Base-by-base conservation (phyloP, 805 yeast species). In the Ogataea kodamae region DNA sequence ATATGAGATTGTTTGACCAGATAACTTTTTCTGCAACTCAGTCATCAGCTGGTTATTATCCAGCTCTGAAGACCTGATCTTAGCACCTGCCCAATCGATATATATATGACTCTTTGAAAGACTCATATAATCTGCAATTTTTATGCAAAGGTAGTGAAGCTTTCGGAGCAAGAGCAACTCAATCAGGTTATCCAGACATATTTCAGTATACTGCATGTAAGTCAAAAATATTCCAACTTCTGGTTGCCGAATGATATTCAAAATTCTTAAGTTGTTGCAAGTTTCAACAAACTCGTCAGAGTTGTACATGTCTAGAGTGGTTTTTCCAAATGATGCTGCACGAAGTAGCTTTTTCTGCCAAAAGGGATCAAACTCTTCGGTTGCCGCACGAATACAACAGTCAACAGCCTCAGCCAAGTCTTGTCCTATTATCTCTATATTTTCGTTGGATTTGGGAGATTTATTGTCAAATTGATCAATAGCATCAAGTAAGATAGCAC, bases 281-380 rank as follows among this genome's bases (percentile, higher is more conserved):
- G 76, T 72, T n/a, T 67, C 65, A 3, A 86, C 73, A 48, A 81
- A 86, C 28, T 66, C 61, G 37, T 74, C 74, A 3, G 88, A 66
- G 50, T 78, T 79, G 47, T 69, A 74, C 3, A 66, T 51, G 6
- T 71, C 74, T 26, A 70, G 56, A 31, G 74, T 66, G 0, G 84
- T 69, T 48, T 90, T 92, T 1, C 97, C 98, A 60, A 89, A 85
- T 0, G 84, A 67, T 0, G 89, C 95, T 2, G 96, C 95, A 33
- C 76, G 70, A 22, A 92, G 59, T 7, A 90, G 61, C 31, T 73
- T 74, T 54, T 87, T 88, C 49, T 92, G 98, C 81, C 89, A 74
- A 33, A 67, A 64, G 0, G 83, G 72, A 41, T 79, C 86, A 48
- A 86, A 77, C 49, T 90, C 97, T 35, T 78, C 80, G 3, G 76